These are phyloP conservation scores for Saccharum spontaneum DNA, from an alignment of 176 grass and related monocot species.

Conservation along the genomic window DNA sequence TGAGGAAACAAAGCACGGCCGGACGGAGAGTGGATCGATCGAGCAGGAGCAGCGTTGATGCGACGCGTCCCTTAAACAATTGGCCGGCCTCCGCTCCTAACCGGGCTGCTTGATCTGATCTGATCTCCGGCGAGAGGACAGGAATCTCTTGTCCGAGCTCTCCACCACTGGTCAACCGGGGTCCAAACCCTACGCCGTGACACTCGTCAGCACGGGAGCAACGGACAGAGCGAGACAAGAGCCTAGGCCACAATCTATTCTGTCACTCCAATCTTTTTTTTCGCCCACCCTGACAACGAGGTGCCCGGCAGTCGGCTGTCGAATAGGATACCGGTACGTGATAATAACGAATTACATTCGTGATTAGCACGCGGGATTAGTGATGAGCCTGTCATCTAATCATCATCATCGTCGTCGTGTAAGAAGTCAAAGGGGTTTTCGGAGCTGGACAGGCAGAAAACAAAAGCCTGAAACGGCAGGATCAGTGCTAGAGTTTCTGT, in stretches of 20 bases:
- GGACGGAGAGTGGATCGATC: background rate
- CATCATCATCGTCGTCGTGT: conserved; percentile 17
- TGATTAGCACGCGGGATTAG: background rate
- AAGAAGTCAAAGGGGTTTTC: conserved; percentile 26
- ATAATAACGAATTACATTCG: background rate
- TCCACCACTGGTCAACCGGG: conserved; percentile 33
- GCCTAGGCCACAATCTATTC: conserved; percentile 10
- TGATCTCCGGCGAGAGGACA: background rate
- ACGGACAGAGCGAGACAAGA: conserved; percentile 8
- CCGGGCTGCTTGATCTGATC: background rate
- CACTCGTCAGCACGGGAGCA: conserved; percentile 33
- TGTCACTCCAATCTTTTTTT: too few species aligned
- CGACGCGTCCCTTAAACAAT: conserved; percentile 37
- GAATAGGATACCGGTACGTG: background rate
- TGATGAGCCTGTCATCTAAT: conserved; percentile 21
- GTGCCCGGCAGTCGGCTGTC: background rate
- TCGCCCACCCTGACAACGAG: background rate
- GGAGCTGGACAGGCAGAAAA: background rate
- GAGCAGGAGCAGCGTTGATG: background rate
- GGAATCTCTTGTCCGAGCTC: background rate
- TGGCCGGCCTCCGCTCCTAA: conserved; percentile 19
- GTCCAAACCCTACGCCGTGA: background rate
- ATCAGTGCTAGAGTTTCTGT: background rate
- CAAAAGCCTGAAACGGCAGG: conserved; percentile 10
- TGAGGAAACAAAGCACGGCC: conserved; percentile 13